Conservation (phyloP, 2,329 filamentous ascomycete species). For the Hirsutella rhossiliensis region DNA sequence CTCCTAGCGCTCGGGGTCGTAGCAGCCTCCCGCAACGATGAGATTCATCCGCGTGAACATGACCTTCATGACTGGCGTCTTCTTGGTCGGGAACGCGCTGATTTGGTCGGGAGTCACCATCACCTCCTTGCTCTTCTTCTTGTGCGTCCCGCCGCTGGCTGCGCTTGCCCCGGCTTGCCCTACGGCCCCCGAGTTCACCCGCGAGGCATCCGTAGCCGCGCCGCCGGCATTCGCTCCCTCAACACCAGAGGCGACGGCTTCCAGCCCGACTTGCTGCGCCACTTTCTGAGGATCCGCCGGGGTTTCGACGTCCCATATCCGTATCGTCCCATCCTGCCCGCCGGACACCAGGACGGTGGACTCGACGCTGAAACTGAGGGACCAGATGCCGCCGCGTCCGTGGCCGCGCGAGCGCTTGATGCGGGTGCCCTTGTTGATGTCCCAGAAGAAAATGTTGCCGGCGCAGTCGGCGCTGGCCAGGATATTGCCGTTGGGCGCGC, state of each 20-base stretch:
- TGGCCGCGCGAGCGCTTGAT: slow-evolving; percentile 93
- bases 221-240: slow-evolving; percentile 24
- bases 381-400: slow-evolving; percentile 87
- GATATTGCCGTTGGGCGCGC: slow-evolving; percentile 76
- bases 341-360: slow-evolving; percentile 83
- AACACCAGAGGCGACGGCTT: slow-evolving; percentile 27
- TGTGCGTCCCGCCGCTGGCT: slow-evolving; percentile 24
- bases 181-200: slow-evolving; percentile 11
- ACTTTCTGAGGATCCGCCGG: slow-evolving; percentile 52
- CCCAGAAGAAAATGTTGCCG: slow-evolving; percentile 91
- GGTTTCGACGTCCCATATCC: slow-evolving; percentile 82
- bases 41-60: slow-evolving; percentile 93
- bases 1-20: slow-evolving; percentile 37
- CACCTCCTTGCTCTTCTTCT: slow-evolving; percentile 83
- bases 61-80: slow-evolving; percentile 86
- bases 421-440: slow-evolving; percentile 71
- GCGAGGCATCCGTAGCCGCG: neutral
- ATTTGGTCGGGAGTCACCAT: slow-evolving; percentile 90
- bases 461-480: slow-evolving; percentile 83
- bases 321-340: slow-evolving; percentile 83
- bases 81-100: slow-evolving; percentile 89
- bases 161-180: slow-evolving; percentile 15
- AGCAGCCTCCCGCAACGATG: slow-evolving; percentile 71
- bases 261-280: slow-evolving; percentile 29
- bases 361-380: slow-evolving; percentile 85